Evolutionary conservation across 139 green algal genomes (phyloP).

Genomic region (Klebsormidium nitens): DNA sequence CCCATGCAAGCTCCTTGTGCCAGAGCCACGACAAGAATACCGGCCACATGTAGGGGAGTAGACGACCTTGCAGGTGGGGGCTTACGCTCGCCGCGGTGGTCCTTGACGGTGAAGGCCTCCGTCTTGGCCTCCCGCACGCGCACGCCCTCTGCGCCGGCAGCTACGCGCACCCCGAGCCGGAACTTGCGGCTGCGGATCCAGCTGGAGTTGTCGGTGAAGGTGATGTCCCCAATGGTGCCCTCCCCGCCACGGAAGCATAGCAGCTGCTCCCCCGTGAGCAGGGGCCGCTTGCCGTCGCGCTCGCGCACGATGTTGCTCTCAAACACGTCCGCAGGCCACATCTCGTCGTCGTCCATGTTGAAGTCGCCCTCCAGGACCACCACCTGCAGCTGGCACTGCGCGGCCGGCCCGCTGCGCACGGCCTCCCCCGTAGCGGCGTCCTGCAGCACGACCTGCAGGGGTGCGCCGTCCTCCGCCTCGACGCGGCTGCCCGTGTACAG

Average conservation of each 20-base stretch:
- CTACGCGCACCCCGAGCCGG: conserved; percentile 17
- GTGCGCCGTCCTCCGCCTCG: conserved; percentile 1
- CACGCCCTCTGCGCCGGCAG: neutral
- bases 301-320: conserved; percentile 26
- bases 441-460: conserved; percentile 8
- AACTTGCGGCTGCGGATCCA: conserved; percentile 39
- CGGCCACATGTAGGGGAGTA: too few species aligned
- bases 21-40: too few species aligned
- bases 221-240: conserved; percentile 29
- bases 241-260: conserved; percentile 16
- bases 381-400: conserved; percentile 10
- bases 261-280: conserved; percentile 28
- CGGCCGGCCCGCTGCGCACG: neutral
- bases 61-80: too few species aligned
- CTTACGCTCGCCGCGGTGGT: conserved; percentile 40
- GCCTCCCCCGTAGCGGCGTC: conserved; percentile 10
- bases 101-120: conserved; percentile 37
- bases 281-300: conserved; percentile 27
- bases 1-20: too few species aligned
- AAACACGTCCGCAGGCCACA: conserved; percentile 33
- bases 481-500: conserved; percentile 26
- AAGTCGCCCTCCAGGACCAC: conserved; percentile 37
- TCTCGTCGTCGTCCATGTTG: conserved; percentile 14
- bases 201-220: conserved; percentile 39
- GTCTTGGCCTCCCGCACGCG: conserved; percentile 28